A percentile compares a stretch with the other conserved stretches of the same genome.
Evolutionary conservation across 2,329 filamentous ascomycete genomes (phyloP).

Genomic region (Apiospora pterosperma): DNA sequence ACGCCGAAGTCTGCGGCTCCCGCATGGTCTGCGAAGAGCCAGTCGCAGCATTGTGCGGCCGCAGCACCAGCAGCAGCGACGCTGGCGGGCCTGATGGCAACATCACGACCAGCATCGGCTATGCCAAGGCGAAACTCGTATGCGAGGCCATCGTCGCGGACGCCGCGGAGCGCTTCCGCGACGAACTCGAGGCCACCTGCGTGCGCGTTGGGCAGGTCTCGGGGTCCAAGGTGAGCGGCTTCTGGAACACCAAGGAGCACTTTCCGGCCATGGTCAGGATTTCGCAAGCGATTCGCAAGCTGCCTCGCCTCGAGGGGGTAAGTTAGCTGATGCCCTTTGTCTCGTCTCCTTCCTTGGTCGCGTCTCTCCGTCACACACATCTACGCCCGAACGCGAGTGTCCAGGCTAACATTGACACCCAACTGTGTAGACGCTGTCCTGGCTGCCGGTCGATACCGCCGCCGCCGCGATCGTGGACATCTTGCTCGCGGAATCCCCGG

Average conservation of each 20-base stretch:
- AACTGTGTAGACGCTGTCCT: not conserved
- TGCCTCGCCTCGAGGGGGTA: slow-evolving; percentile 9
- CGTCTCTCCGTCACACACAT: too few relatives aligned
- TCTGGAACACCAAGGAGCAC: slow-evolving; percentile 17
- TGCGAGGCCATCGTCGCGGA: slow-evolving; percentile 18
- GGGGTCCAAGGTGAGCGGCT: slow-evolving; percentile 12
- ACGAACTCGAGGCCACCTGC: slow-evolving; percentile 12
- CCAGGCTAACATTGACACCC: not conserved
- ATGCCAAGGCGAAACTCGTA: slow-evolving; percentile 19
- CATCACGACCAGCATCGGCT: too few relatives aligned
- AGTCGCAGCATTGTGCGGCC: slow-evolving; percentile 12
- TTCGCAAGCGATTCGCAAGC: slow-evolving; percentile 11
- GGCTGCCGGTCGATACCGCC: not conserved
- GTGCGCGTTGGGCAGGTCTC: slow-evolving; percentile 18
- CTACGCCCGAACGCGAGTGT: too few relatives aligned
- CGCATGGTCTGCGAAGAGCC: not conserved
- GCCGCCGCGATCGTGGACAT: not conserved
- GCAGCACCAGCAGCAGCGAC: too few relatives aligned
- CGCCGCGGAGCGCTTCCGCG: slow-evolving; percentile 6
- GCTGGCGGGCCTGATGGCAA: too few relatives aligned
- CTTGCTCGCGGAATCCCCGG: not conserved
- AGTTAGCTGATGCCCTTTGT: not conserved
- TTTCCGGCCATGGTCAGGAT: slow-evolving; percentile 17
- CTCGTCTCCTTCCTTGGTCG: too few relatives aligned
- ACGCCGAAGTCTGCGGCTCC: not conserved